phyloP scores from a whole-genome alignment of 2,329 filamentous ascomycete genomes.

The Aspergillus sp. region DNA sequence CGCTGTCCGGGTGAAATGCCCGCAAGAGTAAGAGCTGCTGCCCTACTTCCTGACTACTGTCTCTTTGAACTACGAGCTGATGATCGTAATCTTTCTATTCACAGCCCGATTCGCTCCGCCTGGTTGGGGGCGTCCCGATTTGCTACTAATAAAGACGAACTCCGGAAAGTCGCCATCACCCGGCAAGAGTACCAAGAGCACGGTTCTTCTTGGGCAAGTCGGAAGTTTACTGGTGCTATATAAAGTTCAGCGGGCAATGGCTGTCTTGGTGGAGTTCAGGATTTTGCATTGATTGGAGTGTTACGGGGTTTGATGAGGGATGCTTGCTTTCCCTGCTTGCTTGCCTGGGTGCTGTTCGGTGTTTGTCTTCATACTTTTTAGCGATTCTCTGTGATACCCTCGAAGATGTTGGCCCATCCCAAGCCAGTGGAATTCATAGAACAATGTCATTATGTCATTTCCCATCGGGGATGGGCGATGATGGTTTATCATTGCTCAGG shows the following conservation, averaged over 20 bases:
- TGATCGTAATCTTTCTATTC: slow-evolving; percentile 2
- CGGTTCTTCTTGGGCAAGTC: slow-evolving; percentile 72
- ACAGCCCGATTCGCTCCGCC: slow-evolving; percentile 70
- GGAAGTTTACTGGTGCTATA: slow-evolving; percentile 61
- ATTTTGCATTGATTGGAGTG: slow-evolving; percentile 1
- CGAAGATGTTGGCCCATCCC: not conserved
- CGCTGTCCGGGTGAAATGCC: slow-evolving; percentile 69
- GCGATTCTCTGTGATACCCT: slow-evolving; percentile 17
- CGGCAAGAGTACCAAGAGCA: slow-evolving; percentile 88
- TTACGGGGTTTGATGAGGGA: not conserved
- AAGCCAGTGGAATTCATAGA: not conserved
- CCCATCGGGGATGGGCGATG: too few relatives aligned
- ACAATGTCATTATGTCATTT: not conserved
- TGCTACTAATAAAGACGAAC: slow-evolving; percentile 64
- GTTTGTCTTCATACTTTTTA: not conserved
- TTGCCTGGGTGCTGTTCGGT: not conserved
- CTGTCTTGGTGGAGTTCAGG: not conserved
- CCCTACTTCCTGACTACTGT: not conserved
- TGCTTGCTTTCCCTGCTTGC: not conserved
- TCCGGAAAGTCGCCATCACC: slow-evolving; percentile 73
- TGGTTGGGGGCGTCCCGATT: slow-evolving; percentile 85
- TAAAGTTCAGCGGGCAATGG: slow-evolving; percentile 13
- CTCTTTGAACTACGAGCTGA: slow-evolving; percentile 7
- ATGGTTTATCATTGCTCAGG: too few relatives aligned
- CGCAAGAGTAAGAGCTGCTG: slow-evolving; percentile 56